Evolutionary conservation across 2,329 filamentous ascomycete genomes (phyloP).

Genomic region (Trichoderma aggressivum): DNA sequence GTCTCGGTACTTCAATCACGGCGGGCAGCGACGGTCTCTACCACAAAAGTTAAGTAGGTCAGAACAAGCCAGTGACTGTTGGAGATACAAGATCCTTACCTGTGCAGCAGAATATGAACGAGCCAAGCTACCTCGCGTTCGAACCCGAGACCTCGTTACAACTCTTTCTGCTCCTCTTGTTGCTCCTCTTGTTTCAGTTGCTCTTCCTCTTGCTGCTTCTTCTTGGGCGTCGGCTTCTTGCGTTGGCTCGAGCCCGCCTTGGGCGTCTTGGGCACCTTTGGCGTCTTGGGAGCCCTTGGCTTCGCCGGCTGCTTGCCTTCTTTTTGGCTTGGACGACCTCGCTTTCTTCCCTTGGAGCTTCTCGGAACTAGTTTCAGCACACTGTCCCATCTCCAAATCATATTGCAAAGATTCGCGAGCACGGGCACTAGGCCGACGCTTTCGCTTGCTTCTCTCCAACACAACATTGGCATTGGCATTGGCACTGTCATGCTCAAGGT

Average conservation of each 20-base stretch:
- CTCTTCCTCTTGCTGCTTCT: not conserved
- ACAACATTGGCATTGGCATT: not conserved
- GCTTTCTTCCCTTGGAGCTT: not conserved
- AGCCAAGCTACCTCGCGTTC: not conserved
- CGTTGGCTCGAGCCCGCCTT: not conserved
- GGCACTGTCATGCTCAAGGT: not conserved
- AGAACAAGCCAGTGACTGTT: not conserved
- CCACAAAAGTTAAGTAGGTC: not conserved
- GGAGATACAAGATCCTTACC: not conserved
- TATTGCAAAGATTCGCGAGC: constrained; percentile 6
- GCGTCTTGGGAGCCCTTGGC: not conserved
- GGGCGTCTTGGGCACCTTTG: not conserved
- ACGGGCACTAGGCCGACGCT: constrained; percentile 6
- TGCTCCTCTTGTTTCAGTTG: not conserved
- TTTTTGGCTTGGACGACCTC: not conserved
- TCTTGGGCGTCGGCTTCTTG: not conserved
- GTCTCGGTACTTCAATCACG: not conserved
- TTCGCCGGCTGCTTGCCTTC: not conserved
- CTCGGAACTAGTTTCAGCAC: constrained; percentile 3
- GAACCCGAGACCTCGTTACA: not conserved
- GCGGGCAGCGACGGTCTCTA: not conserved
- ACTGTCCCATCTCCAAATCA: constrained; percentile 1
- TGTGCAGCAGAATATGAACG: not conserved
- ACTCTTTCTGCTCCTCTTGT: not conserved
- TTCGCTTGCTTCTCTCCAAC: constrained; percentile 1